Evolutionary conservation across 306 rosid genomes (phyloP), one percentile per base, ranked within the genome.

Genomic region (Lotus japonicus): DNA sequence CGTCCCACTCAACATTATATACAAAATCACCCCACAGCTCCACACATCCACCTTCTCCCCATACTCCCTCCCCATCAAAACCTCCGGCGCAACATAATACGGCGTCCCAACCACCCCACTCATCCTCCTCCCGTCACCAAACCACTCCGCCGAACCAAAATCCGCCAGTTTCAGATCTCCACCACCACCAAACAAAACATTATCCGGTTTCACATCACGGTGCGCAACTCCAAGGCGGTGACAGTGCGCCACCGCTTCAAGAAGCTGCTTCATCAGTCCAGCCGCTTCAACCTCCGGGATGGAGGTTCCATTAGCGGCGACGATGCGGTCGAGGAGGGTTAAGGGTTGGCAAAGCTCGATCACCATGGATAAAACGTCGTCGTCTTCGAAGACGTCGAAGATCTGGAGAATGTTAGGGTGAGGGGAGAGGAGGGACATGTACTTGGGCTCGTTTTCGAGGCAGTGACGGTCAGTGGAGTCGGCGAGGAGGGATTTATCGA

Each of bases 61-160:
- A 35, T 90, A 94, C 9, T 84, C 85, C 9, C 80, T 66, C 2
- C 96, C 99, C 80, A 85, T 10, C 68, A 94, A 19, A 2, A 94
- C 96, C 84, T 94, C 96, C 11, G 96, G 98, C 9, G 95, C 89
- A 4, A 94, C 89, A 2, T 94, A 94, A n/a, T 90, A 94, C 23
- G 97, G 99, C 76, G 96, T 90, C 4, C 96, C 97, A 23, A 94
- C 96, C 23, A 94, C 86, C 0, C 96, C 97, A 9, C 28, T 82
- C 79, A 78, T 66, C 33, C 35, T 38, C 9, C 84, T 74, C 2
- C 78, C 94, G 10, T 90, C 85, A 0, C 73, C 71, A 16, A 82
- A 80, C 97, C 95, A 90, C 73, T 81, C 89, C 0, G 99, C 96
- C 0, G 97, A 94, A 3, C 99, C 99, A 19, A 94, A 94, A 15